Evolutionary conservation across 371 early-diverging fungal genomes (phyloP).

Genomic region (Rhizopus delemar): DNA sequence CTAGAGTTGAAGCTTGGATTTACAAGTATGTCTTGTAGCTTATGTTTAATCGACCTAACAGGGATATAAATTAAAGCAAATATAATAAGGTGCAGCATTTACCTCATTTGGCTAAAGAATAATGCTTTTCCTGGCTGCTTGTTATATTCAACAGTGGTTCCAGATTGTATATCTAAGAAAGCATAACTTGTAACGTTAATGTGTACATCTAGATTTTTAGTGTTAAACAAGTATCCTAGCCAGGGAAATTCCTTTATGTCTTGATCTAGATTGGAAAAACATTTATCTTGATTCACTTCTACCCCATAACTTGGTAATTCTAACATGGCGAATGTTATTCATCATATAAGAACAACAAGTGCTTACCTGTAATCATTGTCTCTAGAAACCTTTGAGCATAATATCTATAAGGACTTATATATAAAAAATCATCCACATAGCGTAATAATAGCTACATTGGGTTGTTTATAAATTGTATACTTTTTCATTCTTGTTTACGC

Average conservation of each 20-base stretch:
- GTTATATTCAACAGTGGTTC: conserved; percentile 32
- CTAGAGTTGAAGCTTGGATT: conserved; percentile 61
- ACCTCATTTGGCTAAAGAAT: conserved; percentile 12
- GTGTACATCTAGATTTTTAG: conserved; percentile 61
- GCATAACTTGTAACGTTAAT: conserved; percentile 61
- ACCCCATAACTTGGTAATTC: conserved; percentile 51
- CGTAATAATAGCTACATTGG: conserved; percentile 61
- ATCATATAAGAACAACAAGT: neutral
- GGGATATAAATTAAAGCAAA: neutral
- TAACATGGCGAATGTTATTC: conserved; percentile 26
- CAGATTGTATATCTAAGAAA: conserved; percentile 35
- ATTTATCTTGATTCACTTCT: conserved; percentile 50
- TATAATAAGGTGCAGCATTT: neutral
- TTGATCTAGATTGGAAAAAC: conserved; percentile 13
- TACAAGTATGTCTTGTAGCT: conserved; percentile 56
- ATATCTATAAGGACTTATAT: conserved; percentile 49
- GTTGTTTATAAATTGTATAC: neutral
- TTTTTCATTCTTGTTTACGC: neutral
- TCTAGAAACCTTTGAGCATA: conserved; percentile 39
- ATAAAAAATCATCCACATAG: conserved; percentile 83
- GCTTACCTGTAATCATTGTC: conserved; percentile 56
- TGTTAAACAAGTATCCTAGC: conserved; percentile 77
- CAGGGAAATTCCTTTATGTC: conserved; percentile 72
- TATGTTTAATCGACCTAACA: conserved; percentile 50
- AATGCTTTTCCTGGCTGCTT: conserved; percentile 44